A percentile compares a stretch with the other conserved stretches of the same genome.
Evolutionary conservation across 768 basidiomycete genomes (phyloP).

Genomic region (Lactifluus echinatus): DNA sequence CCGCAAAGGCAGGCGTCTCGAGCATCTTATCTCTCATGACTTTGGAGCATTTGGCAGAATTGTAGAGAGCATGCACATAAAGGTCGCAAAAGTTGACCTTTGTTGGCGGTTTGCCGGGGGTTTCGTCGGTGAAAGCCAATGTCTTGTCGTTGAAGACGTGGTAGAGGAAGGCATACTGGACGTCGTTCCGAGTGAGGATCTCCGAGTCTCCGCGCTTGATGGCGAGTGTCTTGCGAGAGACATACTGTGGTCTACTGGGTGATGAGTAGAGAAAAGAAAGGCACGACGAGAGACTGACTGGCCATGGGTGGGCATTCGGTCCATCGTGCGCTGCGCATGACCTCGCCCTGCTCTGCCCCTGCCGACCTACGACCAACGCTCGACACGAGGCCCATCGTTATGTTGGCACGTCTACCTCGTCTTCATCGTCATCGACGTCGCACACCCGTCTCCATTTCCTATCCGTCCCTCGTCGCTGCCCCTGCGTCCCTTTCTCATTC

Average conservation of each 20-base stretch:
- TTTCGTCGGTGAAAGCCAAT: conserved; percentile 63
- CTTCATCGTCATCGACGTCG: conserved; percentile 9
- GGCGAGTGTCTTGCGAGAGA: conserved; percentile 51
- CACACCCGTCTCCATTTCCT: conserved; percentile 51
- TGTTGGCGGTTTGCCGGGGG: conserved; percentile 33
- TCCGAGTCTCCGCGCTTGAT: conserved; percentile 81
- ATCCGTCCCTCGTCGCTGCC: conserved; percentile 44
- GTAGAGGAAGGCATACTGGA: conserved; percentile 79
- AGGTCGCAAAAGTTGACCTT: conserved; percentile 74
- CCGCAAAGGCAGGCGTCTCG: conserved; percentile 67
- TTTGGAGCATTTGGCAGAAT: conserved; percentile 79
- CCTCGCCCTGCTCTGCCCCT: background rate
- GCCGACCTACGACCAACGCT: too few relatives aligned
- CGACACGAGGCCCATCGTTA: conserved; percentile 8
- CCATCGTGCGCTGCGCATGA: conserved; percentile 12
- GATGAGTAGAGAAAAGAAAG: conserved; percentile 46
- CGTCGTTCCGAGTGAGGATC: conserved; percentile 72
- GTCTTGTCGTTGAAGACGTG: conserved; percentile 66
- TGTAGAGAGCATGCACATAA: conserved; percentile 73
- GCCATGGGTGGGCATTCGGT: conserved; percentile 16
- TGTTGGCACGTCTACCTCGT: too few relatives aligned
- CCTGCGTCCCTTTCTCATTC: conserved; percentile 46
- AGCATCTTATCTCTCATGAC: conserved; percentile 83
- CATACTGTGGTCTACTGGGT: conserved; percentile 35
- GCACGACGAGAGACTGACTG: conserved; percentile 19